Base-by-base conservation (phyloP, 306 rosid species). In the Cucurbita pepo region DNA sequence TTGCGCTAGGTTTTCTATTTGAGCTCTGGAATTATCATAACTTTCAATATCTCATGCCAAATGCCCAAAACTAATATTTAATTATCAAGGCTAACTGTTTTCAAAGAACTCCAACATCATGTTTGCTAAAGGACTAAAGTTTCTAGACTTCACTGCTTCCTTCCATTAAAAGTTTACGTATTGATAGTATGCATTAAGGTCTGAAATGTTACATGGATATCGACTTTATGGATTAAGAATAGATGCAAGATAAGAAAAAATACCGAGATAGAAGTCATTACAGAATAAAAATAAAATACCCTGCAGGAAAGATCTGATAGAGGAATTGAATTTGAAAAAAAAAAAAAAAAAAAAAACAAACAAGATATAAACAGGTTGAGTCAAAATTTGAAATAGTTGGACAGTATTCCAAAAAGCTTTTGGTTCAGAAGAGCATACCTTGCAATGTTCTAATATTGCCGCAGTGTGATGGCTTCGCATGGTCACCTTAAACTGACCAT, bases 371-470 rank as follows among this genome's bases (percentile, higher is more conserved):
- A 69, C 48, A 14, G 73, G 73, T 25, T 47, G 21, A 14, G 43
- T 47, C n/a, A 13, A 13, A 67, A 22, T 67, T 47, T 47, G 22
- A 67, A 47, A 14, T 47, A 21, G 38, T 5, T 45, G 56, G 54
- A 48, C 56, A 25, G 22, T 47, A 13, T 13, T 67, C 56, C 71
- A 10, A 44, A 22, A 44, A 44, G 51, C 72, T 45, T 67, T 13
- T 14, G 19, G 40, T 56, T 45, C 63, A 69, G 21, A 52, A 51
- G 41, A 57, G 57, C 81, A 72, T 89, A 94, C 99, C 97, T 88
- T 82, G 75, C 99, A 94, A 84, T 85, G 90, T 81, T 94, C 96
- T 59, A 94, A 85, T 52, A 91, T 82, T 40, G 88, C 92, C 6
- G 90, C 84, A 83, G 86, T 86, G 30, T 85, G 92, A 89, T 86